Evolutionary conservation across 345 rosid genomes (phyloP).

Genomic region (Sisymbrium altissimum): DNA sequence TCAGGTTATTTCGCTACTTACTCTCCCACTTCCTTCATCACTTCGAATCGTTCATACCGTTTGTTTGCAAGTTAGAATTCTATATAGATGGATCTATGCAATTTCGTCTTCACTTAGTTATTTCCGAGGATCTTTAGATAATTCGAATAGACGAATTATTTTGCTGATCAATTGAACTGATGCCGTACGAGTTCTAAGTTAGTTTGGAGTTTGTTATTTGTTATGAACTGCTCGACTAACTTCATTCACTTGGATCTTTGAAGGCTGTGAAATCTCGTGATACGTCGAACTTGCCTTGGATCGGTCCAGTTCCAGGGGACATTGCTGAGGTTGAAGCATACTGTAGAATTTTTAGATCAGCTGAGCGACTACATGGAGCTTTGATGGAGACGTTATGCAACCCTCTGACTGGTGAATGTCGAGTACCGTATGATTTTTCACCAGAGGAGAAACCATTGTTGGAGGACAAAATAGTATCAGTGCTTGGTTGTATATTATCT

Average conservation of each 20-base stretch:
- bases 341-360: constrained; percentile 87
- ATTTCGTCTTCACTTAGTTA: neutral
- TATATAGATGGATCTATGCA: neutral
- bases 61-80: neutral
- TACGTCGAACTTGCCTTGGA: constrained; percentile 68
- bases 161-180: too few relatives aligned
- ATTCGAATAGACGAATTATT: neutral
- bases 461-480: constrained; percentile 91
- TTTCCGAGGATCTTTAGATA: neutral
- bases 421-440: constrained; percentile 64
- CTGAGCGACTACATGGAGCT: constrained; percentile 77
- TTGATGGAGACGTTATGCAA: constrained; percentile 92
- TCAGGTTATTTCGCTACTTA: constrained; percentile 45
- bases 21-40: neutral
- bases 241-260: constrained; percentile 30
- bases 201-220: neutral
- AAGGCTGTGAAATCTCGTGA: constrained; percentile 54
- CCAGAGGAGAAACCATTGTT: constrained; percentile 77
- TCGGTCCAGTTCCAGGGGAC: constrained; percentile 95
- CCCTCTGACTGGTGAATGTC: constrained; percentile 93
- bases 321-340: constrained; percentile 97
- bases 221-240: too few relatives aligned
- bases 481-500: constrained; percentile 85
- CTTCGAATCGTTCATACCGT: neutral
- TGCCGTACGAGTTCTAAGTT: neutral